A percentile compares a stretch with the other conserved stretches of the same genome.
Conservation (phyloP, 139 green algal genomes). For the Edaphochlamys debaryana region DNA sequence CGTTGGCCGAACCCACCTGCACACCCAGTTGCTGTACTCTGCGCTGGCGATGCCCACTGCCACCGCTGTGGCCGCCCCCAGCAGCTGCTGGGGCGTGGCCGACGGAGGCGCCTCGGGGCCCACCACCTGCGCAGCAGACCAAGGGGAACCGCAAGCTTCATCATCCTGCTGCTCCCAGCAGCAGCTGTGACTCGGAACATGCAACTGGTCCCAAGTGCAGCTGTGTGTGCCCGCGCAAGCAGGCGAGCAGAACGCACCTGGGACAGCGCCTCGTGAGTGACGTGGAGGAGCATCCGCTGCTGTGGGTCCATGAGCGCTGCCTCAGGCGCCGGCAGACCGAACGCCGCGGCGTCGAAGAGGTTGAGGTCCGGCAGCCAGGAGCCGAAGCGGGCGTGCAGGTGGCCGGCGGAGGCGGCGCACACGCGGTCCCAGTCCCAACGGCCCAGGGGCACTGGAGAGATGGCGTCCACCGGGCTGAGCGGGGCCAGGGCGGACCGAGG, state of each 20-base stretch:
- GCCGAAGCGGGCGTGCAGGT: slow-evolving; percentile 68
- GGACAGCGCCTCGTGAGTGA: slow-evolving; percentile 35
- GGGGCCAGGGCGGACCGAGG: slow-evolving; percentile 21
- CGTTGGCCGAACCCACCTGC: neutral
- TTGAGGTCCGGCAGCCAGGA: slow-evolving; percentile 68
- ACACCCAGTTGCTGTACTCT: slow-evolving; percentile 84
- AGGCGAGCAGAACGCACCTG: no score
- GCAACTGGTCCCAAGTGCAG: no score
- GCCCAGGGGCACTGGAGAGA: slow-evolving; percentile 59
- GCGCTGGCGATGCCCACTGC: slow-evolving; percentile 82
- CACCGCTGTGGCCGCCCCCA: slow-evolving; percentile 51
- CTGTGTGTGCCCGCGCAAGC: no score
- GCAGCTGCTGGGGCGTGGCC: no score
- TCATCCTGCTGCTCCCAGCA: no score
- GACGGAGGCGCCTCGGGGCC: no score
- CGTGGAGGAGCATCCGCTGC: slow-evolving; percentile 67
- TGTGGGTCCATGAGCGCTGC: slow-evolving; percentile 88
- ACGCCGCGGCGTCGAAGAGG: slow-evolving; percentile 78
- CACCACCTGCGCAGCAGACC: no score
- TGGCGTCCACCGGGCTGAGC: slow-evolving; percentile 48
- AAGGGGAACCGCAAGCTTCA: no score
- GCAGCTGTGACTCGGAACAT: no score
- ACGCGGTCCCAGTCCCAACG: slow-evolving; percentile 70
- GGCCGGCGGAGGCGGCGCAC: neutral
- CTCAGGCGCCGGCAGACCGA: slow-evolving; percentile 77